phyloP scores from a whole-genome alignment of 2,329 filamentous ascomycete genomes.

The Alternaria longipes region DNA sequence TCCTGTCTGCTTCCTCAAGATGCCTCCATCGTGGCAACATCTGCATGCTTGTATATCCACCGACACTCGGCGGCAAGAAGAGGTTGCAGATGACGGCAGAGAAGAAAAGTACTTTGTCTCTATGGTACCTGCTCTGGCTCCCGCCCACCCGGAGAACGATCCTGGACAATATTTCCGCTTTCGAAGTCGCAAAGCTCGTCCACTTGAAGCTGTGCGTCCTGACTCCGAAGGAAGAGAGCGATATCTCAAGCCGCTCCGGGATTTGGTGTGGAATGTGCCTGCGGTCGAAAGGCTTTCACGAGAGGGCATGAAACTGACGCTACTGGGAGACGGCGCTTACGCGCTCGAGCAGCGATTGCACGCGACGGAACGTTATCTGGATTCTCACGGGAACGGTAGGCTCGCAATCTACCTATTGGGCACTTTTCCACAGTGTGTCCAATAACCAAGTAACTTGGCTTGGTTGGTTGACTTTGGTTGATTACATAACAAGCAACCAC shows the following conservation, averaged over 20 bases:
- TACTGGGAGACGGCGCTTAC: slow-evolving; percentile 3
- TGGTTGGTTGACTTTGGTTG: too few relatives aligned
- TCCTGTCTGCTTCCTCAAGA: neutral
- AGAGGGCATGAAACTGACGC: slow-evolving; percentile 3
- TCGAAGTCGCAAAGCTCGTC: slow-evolving; percentile 2
- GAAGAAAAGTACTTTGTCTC: neutral
- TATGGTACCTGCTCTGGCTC: slow-evolving; percentile 5
- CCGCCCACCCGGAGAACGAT: slow-evolving; percentile 2
- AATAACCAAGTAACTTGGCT: too few relatives aligned
- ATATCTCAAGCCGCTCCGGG: slow-evolving; percentile 3
- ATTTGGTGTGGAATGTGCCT: slow-evolving; percentile 2
- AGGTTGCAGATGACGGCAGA: neutral
- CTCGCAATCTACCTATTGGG: slow-evolving; percentile 1
- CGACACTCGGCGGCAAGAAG: neutral
- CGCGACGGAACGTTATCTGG: slow-evolving; percentile 1
- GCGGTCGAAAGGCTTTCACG: neutral
- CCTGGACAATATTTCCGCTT: slow-evolving; percentile 3
- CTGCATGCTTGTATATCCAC: neutral
- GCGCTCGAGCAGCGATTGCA: slow-evolving; percentile 7
- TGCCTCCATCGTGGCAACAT: neutral
- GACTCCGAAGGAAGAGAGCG: neutral
- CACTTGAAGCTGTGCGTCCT: neutral
- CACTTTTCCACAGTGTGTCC: slow-evolving; percentile 2
- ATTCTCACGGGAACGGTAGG: neutral
- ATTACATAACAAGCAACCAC: too few relatives aligned